Conservation (phyloP, 169 alveolate genomes). For the Eimeria sp. region DNA sequence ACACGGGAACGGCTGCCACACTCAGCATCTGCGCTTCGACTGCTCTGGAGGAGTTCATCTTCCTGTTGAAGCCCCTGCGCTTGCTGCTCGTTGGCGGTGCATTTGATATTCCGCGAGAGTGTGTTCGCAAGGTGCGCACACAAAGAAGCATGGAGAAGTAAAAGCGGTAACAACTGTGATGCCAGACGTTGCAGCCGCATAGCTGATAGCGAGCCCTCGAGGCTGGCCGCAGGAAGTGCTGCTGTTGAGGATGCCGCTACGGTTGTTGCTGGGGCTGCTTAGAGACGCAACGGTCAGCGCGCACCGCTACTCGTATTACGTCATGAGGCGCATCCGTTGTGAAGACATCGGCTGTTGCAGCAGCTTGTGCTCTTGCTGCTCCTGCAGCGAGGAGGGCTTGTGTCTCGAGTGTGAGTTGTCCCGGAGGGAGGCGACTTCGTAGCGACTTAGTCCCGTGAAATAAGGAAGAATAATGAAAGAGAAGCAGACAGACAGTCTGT, state of each 20-base stretch:
- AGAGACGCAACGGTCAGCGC: conserved; percentile 32
- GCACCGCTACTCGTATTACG: background rate
- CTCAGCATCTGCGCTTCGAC: background rate
- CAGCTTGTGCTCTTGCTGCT: background rate
- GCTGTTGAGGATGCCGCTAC: background rate
- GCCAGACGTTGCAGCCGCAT: conserved; percentile 42
- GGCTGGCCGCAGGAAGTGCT: conserved; percentile 12
- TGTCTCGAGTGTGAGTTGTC: background rate
- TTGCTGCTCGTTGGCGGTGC: background rate
- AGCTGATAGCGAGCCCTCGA: conserved; percentile 30
- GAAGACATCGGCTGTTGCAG: background rate
- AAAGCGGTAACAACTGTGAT: background rate
- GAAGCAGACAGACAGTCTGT: background rate
- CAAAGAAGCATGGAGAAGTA: background rate
- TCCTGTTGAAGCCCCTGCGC: background rate
- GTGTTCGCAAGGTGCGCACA: background rate
- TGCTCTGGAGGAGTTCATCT: conserved; percentile 26
- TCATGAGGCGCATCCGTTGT: conserved; percentile 27
- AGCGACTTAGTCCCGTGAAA: background rate
- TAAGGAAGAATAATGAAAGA: background rate
- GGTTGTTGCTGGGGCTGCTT: conserved; percentile 14
- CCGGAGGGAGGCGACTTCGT: background rate
- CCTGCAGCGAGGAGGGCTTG: background rate
- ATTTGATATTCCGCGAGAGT: background rate
- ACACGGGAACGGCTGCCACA: background rate